These are phyloP conservation scores for Tolypocladium tundrense DNA, from an alignment of 2,329 filamentous ascomycete species.

Conservation along the genomic window DNA sequence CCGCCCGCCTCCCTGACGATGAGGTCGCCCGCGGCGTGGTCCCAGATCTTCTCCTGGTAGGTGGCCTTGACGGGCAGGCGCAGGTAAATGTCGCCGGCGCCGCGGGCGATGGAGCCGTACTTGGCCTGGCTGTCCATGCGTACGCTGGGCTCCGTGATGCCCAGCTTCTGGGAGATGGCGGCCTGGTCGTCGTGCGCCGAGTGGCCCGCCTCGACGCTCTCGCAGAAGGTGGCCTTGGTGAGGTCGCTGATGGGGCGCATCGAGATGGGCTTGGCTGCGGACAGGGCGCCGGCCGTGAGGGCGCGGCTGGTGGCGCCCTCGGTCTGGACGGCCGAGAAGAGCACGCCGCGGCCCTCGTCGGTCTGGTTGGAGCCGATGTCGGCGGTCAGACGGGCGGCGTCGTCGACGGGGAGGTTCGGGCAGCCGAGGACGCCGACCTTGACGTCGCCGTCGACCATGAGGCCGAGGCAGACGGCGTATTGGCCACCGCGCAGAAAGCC, in stretches of 20 bases:
- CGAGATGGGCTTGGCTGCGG: conserved; percentile 50
- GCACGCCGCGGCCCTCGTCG: conserved; percentile 69
- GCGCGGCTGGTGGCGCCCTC: conserved; percentile 73
- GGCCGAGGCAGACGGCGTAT: conserved; percentile 87
- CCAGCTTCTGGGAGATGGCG: conserved; percentile 66
- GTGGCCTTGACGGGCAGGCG: conserved; percentile 74
- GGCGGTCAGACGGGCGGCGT: conserved; percentile 48
- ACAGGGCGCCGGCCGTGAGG: conserved; percentile 43
- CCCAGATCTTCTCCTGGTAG: conserved; percentile 99
- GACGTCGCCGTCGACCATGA: conserved; percentile 89
- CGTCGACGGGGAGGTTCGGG: conserved; percentile 86
- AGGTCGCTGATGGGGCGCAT: conserved; percentile 74
- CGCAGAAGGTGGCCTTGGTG: conserved; percentile 80
- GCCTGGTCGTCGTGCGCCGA: conserved; percentile 83
- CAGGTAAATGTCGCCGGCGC: conserved; percentile 90
- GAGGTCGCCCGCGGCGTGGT: conserved; percentile 89
- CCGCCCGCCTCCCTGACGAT: conserved; percentile 93
- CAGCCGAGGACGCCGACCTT: conserved; percentile 91
- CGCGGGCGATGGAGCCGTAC: conserved; percentile 89
- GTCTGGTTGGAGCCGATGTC: conserved; percentile 66
- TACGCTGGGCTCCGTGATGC: conserved; percentile 81
- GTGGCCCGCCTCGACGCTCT: conserved; percentile 90
- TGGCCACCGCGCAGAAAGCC: conserved; percentile 93
- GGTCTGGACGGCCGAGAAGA: conserved; percentile 76
- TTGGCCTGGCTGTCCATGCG: conserved; percentile 98